phyloP scores from a whole-genome alignment of 371 early-diverging fungal genomes.

The Blakeslea trispora region DNA sequence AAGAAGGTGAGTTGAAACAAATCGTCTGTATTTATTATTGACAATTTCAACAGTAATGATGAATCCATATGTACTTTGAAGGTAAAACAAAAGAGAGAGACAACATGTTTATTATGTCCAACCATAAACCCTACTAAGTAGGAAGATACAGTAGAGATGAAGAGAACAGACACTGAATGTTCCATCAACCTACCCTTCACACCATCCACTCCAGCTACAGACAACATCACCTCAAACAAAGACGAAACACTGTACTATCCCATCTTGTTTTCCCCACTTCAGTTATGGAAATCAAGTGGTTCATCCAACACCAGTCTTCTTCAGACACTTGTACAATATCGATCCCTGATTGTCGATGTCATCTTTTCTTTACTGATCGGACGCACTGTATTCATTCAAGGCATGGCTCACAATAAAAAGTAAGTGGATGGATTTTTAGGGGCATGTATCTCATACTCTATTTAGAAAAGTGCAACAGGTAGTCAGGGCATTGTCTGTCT shows the following conservation, averaged over 20 bases:
- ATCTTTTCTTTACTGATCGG: constrained; percentile 48
- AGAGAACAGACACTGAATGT: background rate
- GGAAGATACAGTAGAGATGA: background rate
- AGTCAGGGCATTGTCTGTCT: constrained; percentile 36
- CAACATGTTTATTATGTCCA: no score
- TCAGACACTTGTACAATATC: constrained; percentile 12
- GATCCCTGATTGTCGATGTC: constrained; percentile 32
- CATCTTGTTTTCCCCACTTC: constrained; percentile 9
- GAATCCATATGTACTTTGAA: no score
- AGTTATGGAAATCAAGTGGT: constrained; percentile 20
- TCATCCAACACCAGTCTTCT: constrained; percentile 4
- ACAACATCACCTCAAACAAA: background rate
- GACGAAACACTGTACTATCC: constrained; percentile 13
- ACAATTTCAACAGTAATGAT: no score
- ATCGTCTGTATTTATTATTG: no score
- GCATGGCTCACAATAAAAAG: constrained; percentile 28
- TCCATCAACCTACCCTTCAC: background rate
- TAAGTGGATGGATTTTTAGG: constrained; percentile 11
- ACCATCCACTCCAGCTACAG: background rate
- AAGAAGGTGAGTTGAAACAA: constrained; percentile 29
- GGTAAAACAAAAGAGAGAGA: background rate
- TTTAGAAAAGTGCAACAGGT: constrained; percentile 34
- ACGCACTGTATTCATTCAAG: constrained; percentile 40
- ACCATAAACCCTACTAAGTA: no score
- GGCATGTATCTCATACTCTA: no score